A percentile compares a stretch with the other conserved stretches of the same genome.
These are phyloP conservation scores for Coemansia sp. DNA, from an alignment of 192 early-diverging fungal genomes.

Conservation along the genomic window DNA sequence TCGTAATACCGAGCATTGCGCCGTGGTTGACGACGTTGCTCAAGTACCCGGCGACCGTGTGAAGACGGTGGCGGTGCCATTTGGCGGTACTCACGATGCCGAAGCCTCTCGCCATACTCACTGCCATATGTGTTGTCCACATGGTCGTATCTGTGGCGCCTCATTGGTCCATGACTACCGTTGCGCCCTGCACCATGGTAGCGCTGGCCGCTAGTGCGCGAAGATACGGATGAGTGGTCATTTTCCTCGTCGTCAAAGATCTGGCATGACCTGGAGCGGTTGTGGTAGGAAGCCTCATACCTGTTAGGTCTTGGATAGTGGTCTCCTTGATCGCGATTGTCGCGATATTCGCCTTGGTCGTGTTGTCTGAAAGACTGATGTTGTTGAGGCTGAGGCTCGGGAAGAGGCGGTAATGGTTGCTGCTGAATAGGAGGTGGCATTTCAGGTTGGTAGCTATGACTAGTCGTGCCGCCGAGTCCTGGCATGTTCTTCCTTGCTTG, in stretches of 20 bases:
- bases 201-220: slow-evolving; percentile 23
- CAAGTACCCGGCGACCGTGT: slow-evolving; percentile 19
- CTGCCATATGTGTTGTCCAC: slow-evolving; percentile 19
- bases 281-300: slow-evolving; percentile 10
- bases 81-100: slow-evolving; percentile 33
- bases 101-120: slow-evolving; percentile 20
- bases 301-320: slow-evolving; percentile 12
- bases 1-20: slow-evolving; percentile 28
- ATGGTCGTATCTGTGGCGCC: slow-evolving; percentile 18
- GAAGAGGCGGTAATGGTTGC: slow-evolving; percentile 5
- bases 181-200: background rate
- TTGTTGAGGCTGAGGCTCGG: slow-evolving; percentile 16
- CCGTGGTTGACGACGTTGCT: slow-evolving; percentile 15
- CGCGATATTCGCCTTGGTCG: slow-evolving; percentile 14
- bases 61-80: slow-evolving; percentile 14
- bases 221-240: slow-evolving; percentile 23
- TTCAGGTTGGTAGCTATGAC: slow-evolving; percentile 52
- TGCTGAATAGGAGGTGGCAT: slow-evolving; percentile 5
- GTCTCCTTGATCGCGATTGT: slow-evolving; percentile 15
- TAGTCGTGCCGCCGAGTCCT: slow-evolving; percentile 46
- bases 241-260: slow-evolving; percentile 15
- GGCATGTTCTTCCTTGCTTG: slow-evolving; percentile 51
- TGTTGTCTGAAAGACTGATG: slow-evolving; percentile 11
- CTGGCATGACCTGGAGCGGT: slow-evolving; percentile 18
- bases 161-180: slow-evolving; percentile 11